Evolutionary conservation across 2,329 filamentous ascomycete genomes (phyloP), one percentile per base, ranked within the genome.

Genomic region (Cladosporium phlei): DNA sequence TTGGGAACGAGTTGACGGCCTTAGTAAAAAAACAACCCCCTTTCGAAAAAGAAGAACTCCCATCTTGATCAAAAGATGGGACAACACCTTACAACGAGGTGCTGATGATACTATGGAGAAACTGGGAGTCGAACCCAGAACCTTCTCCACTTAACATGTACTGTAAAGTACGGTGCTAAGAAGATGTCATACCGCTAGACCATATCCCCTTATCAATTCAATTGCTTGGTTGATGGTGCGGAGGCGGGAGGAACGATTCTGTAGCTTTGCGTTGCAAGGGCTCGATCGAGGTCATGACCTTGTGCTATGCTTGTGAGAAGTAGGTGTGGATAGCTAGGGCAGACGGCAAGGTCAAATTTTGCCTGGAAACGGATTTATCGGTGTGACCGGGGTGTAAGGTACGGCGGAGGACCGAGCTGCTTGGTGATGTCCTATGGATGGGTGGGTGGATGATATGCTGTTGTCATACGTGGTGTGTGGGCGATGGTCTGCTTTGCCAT

Each of bases 151-250:
- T 45, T 28, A 45, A 35, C 42, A 35, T 12, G 24, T 29, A 28
- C 40, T 19, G 16, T 24, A 17, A 14, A 20, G 40, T 28, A 29
- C 24, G 22, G 25, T 45, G 42, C 42, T 45, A 45, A 45, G 42
- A 45, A 45, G 42, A 45, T 45, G 42, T 45, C 42, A 45, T 45
- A 45, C 32, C 42, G 33, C 42, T 45, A 45, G 42, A 45, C 42
- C 42, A 45, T 45, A 45, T 45, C 42, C 42, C 42, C 42, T 24
- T 19, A n/a, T n/a, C n/a, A 16, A 22, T n/a, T 20, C 33, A 24
- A 8, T 32, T 33, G 20, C 19, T 16, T 42, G 27, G 22, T 29
- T 29, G 24, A 20, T 39, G 37, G 4, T 2, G 10, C 4, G 1
- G 2, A 0, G 14, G 8, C 8, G 2, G 7, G 2, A 20, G 14